Conservation (phyloP, 192 early-diverging fungal genomes). For the Entophlyctis helioformis region DNA sequence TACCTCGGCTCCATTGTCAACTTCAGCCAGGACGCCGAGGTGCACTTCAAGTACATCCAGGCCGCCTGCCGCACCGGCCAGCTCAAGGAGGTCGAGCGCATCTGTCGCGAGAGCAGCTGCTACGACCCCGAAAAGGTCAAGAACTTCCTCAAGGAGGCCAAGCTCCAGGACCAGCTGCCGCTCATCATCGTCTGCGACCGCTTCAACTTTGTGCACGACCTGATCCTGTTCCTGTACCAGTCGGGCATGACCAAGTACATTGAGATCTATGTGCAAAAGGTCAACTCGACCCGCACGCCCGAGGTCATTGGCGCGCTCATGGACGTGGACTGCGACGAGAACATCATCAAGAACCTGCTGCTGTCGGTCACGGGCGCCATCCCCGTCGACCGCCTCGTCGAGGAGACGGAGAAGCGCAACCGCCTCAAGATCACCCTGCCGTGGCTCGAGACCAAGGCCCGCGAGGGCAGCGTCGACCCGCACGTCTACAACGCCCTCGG, state of each 20-base stretch:
- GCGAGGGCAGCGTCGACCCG: slow-evolving; percentile 77
- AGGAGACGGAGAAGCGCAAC: slow-evolving; percentile 92
- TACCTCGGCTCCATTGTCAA: slow-evolving; percentile 95
- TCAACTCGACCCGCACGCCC: slow-evolving; percentile 88
- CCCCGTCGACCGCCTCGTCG: slow-evolving; percentile 75
- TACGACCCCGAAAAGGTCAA: slow-evolving; percentile 98
- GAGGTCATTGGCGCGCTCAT: slow-evolving; percentile 92
- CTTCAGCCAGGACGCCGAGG: slow-evolving; percentile 84
- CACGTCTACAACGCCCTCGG: slow-evolving; percentile 95
- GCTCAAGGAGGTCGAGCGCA: slow-evolving; percentile 93
- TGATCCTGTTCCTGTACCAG: slow-evolving; percentile 92
- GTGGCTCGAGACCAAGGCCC: slow-evolving; percentile 83
- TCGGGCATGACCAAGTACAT: slow-evolving; percentile 91
- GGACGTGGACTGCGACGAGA: slow-evolving; percentile 97
- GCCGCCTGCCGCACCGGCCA: slow-evolving; percentile 86
- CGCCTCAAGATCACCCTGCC: slow-evolving; percentile 88
- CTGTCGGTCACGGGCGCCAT: slow-evolving; percentile 70
- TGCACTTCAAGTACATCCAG: slow-evolving; percentile 99
- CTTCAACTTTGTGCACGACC: slow-evolving; percentile 92
- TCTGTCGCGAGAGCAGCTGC: slow-evolving; percentile 90
- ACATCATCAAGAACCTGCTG: slow-evolving; percentile 80
- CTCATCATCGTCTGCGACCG: slow-evolving; percentile 98
- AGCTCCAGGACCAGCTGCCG: slow-evolving; percentile 90
- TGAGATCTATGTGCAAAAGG: slow-evolving; percentile 98
- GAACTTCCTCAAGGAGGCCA: slow-evolving; percentile 97